These are phyloP conservation scores for Penstemon newberryi DNA, from an alignment of 257 asterid species.

Conservation along the genomic window DNA sequence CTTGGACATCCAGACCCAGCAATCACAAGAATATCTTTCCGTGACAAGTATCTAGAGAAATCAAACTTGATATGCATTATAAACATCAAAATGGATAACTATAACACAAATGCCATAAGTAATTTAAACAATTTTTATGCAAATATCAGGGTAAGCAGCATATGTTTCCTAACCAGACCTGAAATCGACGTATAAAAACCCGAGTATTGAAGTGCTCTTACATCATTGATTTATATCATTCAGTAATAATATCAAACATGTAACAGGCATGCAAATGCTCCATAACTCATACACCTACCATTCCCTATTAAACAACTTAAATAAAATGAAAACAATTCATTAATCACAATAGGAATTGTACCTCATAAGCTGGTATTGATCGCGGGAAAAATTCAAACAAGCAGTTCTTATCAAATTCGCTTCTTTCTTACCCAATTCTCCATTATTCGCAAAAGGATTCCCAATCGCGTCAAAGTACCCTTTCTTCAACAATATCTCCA, in stretches of 20 bases:
- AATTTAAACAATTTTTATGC: background rate
- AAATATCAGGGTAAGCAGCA: background rate
- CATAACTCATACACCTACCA: background rate
- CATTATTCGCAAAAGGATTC: conserved; percentile 51
- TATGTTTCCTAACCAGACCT: background rate
- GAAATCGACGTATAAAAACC: too few relatives aligned
- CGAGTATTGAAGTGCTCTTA: background rate
- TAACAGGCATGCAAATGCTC: conserved; percentile 15
- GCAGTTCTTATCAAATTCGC: conserved; percentile 74
- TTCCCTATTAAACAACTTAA: background rate
- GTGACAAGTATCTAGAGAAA: conserved; percentile 61
- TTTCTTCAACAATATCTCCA: conserved; percentile 50
- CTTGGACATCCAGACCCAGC: conserved; percentile 84
- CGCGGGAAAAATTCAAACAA: conserved; percentile 81
- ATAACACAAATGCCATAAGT: conserved; percentile 8
- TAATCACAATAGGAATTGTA: conserved; percentile 19
- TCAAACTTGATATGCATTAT: conserved; percentile 24
- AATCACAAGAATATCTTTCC: conserved; percentile 57
- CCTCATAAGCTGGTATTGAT: conserved; percentile 70
- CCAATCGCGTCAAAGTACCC: conserved; percentile 71
- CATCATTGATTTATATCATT: background rate
- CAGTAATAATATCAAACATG: conserved; percentile 32
- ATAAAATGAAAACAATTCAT: background rate
- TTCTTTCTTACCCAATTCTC: conserved; percentile 49
- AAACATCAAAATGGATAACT: conserved; percentile 7